Conservation (phyloP, 768 basidiomycete species). For the Boletus rubroflammeus region DNA sequence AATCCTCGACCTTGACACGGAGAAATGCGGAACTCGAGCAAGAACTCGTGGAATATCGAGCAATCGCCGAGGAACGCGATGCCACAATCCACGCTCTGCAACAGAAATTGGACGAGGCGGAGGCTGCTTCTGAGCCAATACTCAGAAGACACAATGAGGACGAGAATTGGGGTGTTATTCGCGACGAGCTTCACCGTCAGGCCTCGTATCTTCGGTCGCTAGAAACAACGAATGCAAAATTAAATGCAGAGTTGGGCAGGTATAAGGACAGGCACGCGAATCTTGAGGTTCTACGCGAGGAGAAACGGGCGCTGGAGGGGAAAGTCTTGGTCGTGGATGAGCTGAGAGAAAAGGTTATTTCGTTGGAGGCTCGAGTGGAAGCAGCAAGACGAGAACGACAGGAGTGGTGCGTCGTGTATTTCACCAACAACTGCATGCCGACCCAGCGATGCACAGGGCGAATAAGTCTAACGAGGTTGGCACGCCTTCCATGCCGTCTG, state of each 20-base stretch:
- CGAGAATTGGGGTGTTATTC: slow-evolving; percentile 58
- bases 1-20: slow-evolving; percentile 45
- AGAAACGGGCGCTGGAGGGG: slow-evolving; percentile 61
- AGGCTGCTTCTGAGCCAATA: slow-evolving; percentile 31
- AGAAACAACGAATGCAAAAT: slow-evolving; percentile 54
- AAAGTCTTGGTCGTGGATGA: slow-evolving; percentile 50
- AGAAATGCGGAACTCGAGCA: slow-evolving; percentile 46
- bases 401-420: slow-evolving; percentile 44
- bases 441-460: slow-evolving; percentile 32
- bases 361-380: slow-evolving; percentile 63
- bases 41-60: slow-evolving; percentile 43
- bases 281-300: slow-evolving; percentile 69
- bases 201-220: slow-evolving; percentile 56
- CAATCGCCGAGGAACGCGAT: slow-evolving; percentile 40
- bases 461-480: slow-evolving; percentile 33
- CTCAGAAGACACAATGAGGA: slow-evolving; percentile 36
- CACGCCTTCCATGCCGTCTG: slow-evolving; percentile 43
- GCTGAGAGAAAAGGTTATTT: slow-evolving; percentile 51
- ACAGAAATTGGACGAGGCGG: slow-evolving; percentile 45
- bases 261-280: slow-evolving; percentile 56
- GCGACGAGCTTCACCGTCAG: slow-evolving; percentile 67
- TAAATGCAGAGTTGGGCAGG: slow-evolving; percentile 49
- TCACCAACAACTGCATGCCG: background rate
- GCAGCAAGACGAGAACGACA: slow-evolving; percentile 54
- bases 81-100: slow-evolving; percentile 44